These are phyloP conservation scores for Decorospora gaudefroyi DNA, from an alignment of 2,329 filamentous ascomycete genomes.

Conservation along the genomic window DNA sequence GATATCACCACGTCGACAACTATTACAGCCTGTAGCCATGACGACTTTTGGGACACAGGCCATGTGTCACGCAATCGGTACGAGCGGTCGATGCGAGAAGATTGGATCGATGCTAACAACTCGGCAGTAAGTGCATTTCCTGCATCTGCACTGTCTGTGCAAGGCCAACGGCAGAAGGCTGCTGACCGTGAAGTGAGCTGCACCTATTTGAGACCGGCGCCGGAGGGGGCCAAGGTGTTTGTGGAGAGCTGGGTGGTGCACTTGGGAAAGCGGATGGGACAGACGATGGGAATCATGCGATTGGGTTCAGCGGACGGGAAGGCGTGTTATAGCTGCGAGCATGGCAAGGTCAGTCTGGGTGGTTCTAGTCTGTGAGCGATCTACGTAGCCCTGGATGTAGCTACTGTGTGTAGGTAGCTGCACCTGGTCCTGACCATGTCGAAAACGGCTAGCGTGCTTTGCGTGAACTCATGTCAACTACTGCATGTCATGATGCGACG, in stretches of 20 bases:
- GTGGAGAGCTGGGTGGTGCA: conserved; percentile 54
- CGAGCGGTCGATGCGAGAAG: background rate
- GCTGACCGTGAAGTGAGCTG: conserved; percentile 46
- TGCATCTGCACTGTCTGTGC: too few species aligned
- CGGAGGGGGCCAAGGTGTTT: conserved; percentile 47
- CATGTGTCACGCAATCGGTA: conserved; percentile 45
- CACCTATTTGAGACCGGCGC: conserved; percentile 52
- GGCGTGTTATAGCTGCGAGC: conserved; percentile 48
- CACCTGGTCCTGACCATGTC: too few species aligned
- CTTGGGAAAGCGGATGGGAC: conserved; percentile 50
- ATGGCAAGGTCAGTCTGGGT: conserved; percentile 42
- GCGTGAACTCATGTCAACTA: too few species aligned
- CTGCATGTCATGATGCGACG: too few species aligned
- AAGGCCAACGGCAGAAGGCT: too few species aligned
- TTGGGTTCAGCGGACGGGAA: conserved; percentile 44
- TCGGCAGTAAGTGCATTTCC: conserved; percentile 22
- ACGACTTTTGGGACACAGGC: conserved; percentile 51
- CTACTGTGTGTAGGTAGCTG: background rate
- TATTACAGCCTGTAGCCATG: conserved; percentile 35
- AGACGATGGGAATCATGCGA: conserved; percentile 50
- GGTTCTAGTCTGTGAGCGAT: conserved; percentile 25
- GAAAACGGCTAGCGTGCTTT: too few species aligned
- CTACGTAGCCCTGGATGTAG: too few species aligned
- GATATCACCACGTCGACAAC: conserved; percentile 58
- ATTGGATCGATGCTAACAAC: conserved; percentile 3